phyloP scores from a whole-genome alignment of 169 alveolate genomes.

The Toxoplasma gondii region DNA sequence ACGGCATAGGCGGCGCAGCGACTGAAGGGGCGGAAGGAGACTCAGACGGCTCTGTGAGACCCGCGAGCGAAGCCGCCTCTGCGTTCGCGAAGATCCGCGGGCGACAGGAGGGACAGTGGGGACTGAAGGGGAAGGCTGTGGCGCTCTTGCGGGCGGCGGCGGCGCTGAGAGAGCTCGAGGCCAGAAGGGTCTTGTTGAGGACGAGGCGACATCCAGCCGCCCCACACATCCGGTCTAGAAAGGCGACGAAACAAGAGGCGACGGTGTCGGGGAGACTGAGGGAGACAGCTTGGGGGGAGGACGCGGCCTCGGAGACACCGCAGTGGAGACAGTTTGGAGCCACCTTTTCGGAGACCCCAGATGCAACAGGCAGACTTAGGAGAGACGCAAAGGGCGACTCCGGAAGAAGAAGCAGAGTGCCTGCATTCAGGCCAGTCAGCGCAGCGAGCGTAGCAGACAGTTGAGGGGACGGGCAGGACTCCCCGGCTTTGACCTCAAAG shows the following conservation, averaged over 20 bases:
- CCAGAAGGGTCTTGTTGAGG: neutral
- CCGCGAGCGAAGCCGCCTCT: neutral
- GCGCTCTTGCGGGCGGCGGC: neutral
- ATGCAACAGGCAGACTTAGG: neutral
- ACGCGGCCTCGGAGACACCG: neutral
- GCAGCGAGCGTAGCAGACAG: neutral
- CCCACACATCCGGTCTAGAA: neutral
- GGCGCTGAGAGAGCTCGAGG: neutral
- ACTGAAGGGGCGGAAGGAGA: neutral
- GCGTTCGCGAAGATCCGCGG: neutral
- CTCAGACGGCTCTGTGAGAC: neutral
- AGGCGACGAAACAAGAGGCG: neutral
- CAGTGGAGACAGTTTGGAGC: neutral
- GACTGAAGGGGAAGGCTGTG: slow-evolving; percentile 8
- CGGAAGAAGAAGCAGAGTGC: neutral
- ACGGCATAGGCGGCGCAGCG: neutral
- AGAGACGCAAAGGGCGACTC: neutral
- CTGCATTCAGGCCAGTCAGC: slow-evolving; percentile 4
- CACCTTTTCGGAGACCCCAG: too few species aligned
- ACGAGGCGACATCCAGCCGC: neutral
- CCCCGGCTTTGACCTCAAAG: neutral
- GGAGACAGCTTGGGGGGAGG: neutral
- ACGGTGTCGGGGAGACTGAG: slow-evolving; percentile 18
- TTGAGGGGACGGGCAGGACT: neutral
- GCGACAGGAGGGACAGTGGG: neutral